Evolutionary conservation across 2,329 filamentous ascomycete genomes (phyloP).

Genomic region (Stachybotrys echinatus): DNA sequence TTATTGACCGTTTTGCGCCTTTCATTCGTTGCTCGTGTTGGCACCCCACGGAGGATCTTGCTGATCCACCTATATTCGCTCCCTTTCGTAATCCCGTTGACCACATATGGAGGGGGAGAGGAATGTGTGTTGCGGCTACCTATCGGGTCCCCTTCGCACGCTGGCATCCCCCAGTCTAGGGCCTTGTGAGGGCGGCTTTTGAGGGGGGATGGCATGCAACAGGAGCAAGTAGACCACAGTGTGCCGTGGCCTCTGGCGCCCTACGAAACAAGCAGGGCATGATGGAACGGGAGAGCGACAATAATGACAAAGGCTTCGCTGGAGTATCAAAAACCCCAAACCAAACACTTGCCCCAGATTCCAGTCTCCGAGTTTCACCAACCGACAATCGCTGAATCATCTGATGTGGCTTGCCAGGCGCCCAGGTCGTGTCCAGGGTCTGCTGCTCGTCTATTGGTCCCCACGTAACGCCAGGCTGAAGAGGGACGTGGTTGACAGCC

Average conservation of each 20-base stretch:
- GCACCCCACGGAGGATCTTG: background rate
- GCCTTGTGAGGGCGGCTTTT: background rate
- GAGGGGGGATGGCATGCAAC: background rate
- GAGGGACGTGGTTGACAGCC: background rate
- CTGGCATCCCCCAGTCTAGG: background rate
- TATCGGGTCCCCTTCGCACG: background rate
- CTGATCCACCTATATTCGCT: background rate
- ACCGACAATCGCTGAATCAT: background rate
- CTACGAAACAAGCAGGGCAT: background rate
- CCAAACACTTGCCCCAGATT: background rate
- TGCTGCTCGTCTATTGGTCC: background rate
- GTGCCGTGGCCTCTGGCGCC: background rate
- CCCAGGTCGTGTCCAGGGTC: background rate
- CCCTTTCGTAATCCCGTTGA: background rate
- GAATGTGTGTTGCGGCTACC: background rate
- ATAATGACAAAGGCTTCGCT: background rate
- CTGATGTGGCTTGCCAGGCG: background rate
- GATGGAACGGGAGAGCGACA: background rate
- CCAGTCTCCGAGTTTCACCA: background rate
- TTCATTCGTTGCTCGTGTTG: background rate
- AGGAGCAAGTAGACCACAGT: background rate
- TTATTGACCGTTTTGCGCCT: background rate
- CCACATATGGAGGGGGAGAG: background rate
- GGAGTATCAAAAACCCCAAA: background rate
- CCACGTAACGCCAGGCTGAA: background rate